A percentile compares a stretch with the other conserved stretches of the same genome.
Evolutionary conservation across 2,329 filamentous ascomycete genomes (phyloP).

Genomic region (Arthrobotrys musiformis): DNA sequence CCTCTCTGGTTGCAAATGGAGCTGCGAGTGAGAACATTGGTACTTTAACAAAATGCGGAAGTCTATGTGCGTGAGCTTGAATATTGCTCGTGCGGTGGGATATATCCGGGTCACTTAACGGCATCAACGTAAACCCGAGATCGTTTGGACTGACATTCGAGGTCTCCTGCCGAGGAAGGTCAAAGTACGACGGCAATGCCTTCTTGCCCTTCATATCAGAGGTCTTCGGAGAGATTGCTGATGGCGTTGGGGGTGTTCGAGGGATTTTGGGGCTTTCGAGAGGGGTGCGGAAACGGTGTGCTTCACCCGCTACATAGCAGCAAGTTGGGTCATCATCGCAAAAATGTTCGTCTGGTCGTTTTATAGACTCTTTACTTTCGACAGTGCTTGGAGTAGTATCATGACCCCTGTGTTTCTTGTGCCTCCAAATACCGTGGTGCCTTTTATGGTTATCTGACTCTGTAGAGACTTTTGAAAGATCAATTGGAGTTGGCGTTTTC

Average conservation of each 20-base stretch:
- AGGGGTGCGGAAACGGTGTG: slow-evolving; percentile 41
- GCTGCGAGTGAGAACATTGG: slow-evolving; percentile 47
- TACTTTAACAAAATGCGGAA: slow-evolving; percentile 49
- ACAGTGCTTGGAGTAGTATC: not conserved
- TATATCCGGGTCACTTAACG: slow-evolving; percentile 32
- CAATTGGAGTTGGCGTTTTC: slow-evolving; percentile 20
- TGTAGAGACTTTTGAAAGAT: slow-evolving; percentile 11
- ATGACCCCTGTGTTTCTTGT: slow-evolving; percentile 6
- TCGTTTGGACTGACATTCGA: slow-evolving; percentile 31
- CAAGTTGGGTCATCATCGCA: slow-evolving; percentile 3
- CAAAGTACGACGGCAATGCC: slow-evolving; percentile 43
- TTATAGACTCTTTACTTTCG: not conserved
- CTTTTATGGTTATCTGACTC: slow-evolving; percentile 5
- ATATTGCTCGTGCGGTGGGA: not conserved
- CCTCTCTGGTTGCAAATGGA: slow-evolving; percentile 42
- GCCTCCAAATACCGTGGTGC: slow-evolving; percentile 24
- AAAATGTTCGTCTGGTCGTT: not conserved
- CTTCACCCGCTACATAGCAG: slow-evolving; percentile 43
- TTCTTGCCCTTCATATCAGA: slow-evolving; percentile 9
- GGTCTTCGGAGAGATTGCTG: slow-evolving; percentile 38
- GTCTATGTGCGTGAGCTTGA: not conserved
- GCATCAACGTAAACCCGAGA: slow-evolving; percentile 49
- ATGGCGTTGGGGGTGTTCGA: slow-evolving; percentile 21
- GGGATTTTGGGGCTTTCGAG: slow-evolving; percentile 36
- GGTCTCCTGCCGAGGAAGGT: slow-evolving; percentile 39